Conservation (phyloP, 768 basidiomycete genomes). For the Mycena amicta region DNA sequence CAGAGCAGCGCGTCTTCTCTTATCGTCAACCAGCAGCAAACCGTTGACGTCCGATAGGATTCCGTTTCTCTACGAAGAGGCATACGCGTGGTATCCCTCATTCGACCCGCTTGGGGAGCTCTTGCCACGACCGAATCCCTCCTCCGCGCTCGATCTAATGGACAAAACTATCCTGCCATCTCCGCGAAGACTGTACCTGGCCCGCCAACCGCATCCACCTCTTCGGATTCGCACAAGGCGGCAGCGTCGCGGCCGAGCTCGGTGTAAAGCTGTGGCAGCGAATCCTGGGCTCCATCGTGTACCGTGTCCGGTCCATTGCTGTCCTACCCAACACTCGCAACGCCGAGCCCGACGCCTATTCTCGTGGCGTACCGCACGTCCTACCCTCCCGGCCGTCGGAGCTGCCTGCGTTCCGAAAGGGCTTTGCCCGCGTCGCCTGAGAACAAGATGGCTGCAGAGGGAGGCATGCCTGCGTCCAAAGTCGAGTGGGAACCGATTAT, state of each 20-base stretch:
- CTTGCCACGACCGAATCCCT: constrained; percentile 72
- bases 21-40: background rate
- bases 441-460: constrained; percentile 44
- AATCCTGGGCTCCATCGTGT: constrained; percentile 66
- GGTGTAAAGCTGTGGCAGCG: constrained; percentile 59
- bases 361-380: constrained; percentile 59
- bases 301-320: constrained; percentile 74
- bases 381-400: no score
- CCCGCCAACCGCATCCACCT: constrained; percentile 70
- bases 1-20: constrained; percentile 60
- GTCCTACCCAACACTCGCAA: constrained; percentile 69
- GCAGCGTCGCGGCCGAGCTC: constrained; percentile 72
- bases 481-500: constrained; percentile 86
- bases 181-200: constrained; percentile 68
- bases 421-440: constrained; percentile 54
- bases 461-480: constrained; percentile 74
- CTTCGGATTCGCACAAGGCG: constrained; percentile 90
- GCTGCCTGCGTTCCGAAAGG: constrained; percentile 62
- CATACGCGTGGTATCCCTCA: constrained; percentile 86
- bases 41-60: constrained; percentile 47
- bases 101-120: constrained; percentile 81
- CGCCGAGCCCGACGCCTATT: constrained; percentile 59
- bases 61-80: constrained; percentile 76
- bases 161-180: constrained; percentile 53
- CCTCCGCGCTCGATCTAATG: constrained; percentile 61